Evolutionary conservation across 495 filamentous ascomycete genomes (phyloP).

Genomic region (Cetradonia linearis): DNA sequence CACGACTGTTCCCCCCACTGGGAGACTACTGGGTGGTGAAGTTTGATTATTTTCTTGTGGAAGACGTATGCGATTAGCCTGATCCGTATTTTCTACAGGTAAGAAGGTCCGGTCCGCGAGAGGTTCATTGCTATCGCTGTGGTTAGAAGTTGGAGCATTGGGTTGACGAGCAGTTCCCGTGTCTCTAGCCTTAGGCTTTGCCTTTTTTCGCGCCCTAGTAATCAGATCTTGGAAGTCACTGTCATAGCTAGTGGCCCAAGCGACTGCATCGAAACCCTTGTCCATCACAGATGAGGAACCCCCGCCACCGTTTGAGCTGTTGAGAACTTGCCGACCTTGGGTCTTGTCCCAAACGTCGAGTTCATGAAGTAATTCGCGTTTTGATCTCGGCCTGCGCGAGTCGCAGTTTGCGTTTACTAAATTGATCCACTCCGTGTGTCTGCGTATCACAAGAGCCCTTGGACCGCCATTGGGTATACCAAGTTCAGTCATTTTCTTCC

Average conservation of each 20-base stretch:
- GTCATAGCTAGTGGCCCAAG: slow-evolving; percentile 64
- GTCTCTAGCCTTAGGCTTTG: slow-evolving; percentile 21
- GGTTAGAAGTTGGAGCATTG: not conserved
- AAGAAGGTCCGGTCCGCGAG: not conserved
- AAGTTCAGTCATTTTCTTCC: slow-evolving; percentile 69
- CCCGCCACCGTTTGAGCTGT: slow-evolving; percentile 19
- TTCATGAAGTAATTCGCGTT: slow-evolving; percentile 62
- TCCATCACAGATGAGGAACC: slow-evolving; percentile 45
- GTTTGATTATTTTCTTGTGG: not conserved
- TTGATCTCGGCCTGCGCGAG: slow-evolving; percentile 56
- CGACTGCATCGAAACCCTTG: slow-evolving; percentile 73
- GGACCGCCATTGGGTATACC: slow-evolving; percentile 67
- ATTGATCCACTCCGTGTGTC: slow-evolving; percentile 90
- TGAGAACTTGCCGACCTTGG: slow-evolving; percentile 35
- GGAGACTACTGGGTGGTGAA: not conserved
- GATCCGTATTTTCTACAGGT: not conserved
- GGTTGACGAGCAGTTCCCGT: not conserved
- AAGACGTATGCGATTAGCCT: not conserved
- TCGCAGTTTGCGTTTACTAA: slow-evolving; percentile 97
- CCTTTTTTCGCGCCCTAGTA: slow-evolving; percentile 50
- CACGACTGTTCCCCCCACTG: not conserved
- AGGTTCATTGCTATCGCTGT: not conserved
- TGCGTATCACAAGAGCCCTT: slow-evolving; percentile 55
- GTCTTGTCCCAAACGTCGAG: slow-evolving; percentile 77
- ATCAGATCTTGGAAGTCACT: slow-evolving; percentile 66